Evolutionary conservation across 805 yeast species (phyloP), one percentile per base, ranked within the genome.

Genomic region (Candida namnaoensis): DNA sequence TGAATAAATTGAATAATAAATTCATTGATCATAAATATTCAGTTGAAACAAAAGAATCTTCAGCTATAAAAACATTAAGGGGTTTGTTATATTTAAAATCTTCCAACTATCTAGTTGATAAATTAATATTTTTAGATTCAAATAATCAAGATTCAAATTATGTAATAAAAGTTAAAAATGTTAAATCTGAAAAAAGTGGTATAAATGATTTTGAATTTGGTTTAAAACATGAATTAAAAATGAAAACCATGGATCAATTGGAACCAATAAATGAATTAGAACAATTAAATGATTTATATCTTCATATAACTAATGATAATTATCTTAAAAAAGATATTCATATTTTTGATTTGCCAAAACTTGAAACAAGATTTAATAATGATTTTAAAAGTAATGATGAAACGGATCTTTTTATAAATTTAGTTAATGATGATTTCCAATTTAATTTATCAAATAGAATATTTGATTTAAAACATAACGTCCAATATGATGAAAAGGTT

Each of bases 291-390:
- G 24, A 34, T 9, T 34, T 34, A 13, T 10, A 9, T 34, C 19
- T 19, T 19, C 19, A 19, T 19, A 19, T 19, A 19, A 19, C 19
- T 19, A 19, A 19, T 19, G 19, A 19, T 19, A 3, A 19, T 19
- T 19, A 19, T 19, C 19, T 19, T 19, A 19, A 19, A 19, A 19
- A 19, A 19, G 19, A 19, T 19, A 3, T 19, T 19, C 19, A 19
- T 19, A 13, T 15, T 19, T 34, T 39, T 8, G 13, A 23, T 7
- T 28, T 33, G 3, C 39, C 39, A 11, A 39, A 33, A 13, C 12
- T 42, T 13, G 45, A 42, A 23, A 38, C 39, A 6, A 42, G 45
- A 36, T 13, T 25, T 2, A 42, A 39, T 23, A 26, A 27, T 3
- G 15, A 33, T 34, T 42, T 34, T 27, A 5, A 34, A 7, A 37